Base-by-base conservation (phyloP, 2,329 filamentous ascomycete genomes). In the Xylaria arbuscula region DNA sequence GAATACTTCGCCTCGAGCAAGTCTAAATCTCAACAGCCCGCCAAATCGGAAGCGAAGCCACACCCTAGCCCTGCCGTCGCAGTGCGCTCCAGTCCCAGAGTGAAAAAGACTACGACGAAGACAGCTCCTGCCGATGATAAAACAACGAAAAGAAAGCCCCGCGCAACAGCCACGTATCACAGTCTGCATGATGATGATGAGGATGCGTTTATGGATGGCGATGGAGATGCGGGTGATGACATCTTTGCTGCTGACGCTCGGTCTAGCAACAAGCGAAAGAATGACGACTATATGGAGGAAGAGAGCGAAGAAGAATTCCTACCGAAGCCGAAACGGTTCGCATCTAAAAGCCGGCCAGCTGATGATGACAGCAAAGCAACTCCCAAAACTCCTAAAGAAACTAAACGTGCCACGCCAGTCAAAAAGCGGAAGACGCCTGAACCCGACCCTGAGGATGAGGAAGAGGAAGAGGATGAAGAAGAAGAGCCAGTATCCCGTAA, bases 211-310 rank as follows among this genome's bases (percentile, higher is more conserved):
- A 80, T 91, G 72, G 88, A 93, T 22, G 88, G 92, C n/a, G 90
- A 90, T 40, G 85, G 87, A 7, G 88, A 93, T 53, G 90, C 88
- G 2, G 91, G 88, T n/a, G 92, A 93, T 72, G 94, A 97, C 74
- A 94, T 97, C 22, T 94, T 94, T 79, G 92, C 90, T 15, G 90
- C 91, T 3, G 89, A 93, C 71, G 87, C 86, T 40, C 91, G 89
- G 76, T 87, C 86, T 56, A 83, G 87, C 53, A 88, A 86, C 65
- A 93, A 89, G 77, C 85, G 87, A 57, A 91, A 89, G 74, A 89
- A 89, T 48, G 92, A 96, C 76, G 90, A 93, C 62, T 93, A 94
- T 64, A 86, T 88, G 67, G 91, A 92, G 68, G 91, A 92, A 67
- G 88, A 89, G 22, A 91, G 90, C 55, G 93, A 96, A 63, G 91